Percentiles rank a stretch among this genome's conserved stretches.
Evolutionary conservation across 1,139 yeast genomes (phyloP).

Genomic region (Geotrichum australiense): DNA sequence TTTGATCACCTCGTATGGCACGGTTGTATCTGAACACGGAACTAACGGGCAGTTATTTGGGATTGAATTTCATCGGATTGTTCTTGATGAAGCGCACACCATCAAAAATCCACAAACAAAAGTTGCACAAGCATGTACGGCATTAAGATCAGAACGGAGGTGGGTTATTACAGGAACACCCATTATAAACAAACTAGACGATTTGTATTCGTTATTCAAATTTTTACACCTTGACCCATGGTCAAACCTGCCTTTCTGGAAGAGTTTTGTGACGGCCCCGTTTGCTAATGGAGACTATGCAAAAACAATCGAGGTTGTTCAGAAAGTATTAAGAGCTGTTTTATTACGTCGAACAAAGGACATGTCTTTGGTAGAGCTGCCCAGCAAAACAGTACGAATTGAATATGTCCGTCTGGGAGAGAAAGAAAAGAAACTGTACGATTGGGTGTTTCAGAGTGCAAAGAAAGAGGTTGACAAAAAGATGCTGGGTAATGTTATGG

Average conservation of each 20-base stretch:
- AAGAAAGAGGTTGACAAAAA: conserved; percentile 61
- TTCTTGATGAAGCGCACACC: conserved; percentile 88
- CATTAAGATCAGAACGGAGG: conserved; percentile 53
- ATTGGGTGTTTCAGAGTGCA: conserved; percentile 64
- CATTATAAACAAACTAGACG: conserved; percentile 81
- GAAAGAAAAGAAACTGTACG: conserved; percentile 59
- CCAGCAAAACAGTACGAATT: conserved; percentile 64
- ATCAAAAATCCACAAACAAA: conserved; percentile 76
- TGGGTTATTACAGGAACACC: conserved; percentile 97
- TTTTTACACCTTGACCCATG: conserved; percentile 81
- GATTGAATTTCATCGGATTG: conserved; percentile 68
- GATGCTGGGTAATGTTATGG: conserved; percentile 52
- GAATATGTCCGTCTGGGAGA: conserved; percentile 62
- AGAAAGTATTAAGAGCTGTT: conserved; percentile 77
- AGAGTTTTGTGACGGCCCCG: conserved; percentile 75
- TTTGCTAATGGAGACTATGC: conserved; percentile 65
- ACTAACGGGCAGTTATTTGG: conserved; percentile 47
- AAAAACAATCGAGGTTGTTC: conserved; percentile 74
- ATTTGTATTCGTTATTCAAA: conserved; percentile 68
- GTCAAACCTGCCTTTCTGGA: conserved; percentile 85
- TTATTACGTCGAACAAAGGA: conserved; percentile 78
- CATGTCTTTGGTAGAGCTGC: conserved; percentile 68
- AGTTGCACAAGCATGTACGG: conserved; percentile 74
- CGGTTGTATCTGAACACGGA: conserved; percentile 63
- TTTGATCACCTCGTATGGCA: conserved; percentile 82